Percentiles rank a stretch among this genome's conserved stretches.
phyloP scores from a whole-genome alignment of 2,329 filamentous ascomycete species.

The Orbilia ellipsospora region DNA sequence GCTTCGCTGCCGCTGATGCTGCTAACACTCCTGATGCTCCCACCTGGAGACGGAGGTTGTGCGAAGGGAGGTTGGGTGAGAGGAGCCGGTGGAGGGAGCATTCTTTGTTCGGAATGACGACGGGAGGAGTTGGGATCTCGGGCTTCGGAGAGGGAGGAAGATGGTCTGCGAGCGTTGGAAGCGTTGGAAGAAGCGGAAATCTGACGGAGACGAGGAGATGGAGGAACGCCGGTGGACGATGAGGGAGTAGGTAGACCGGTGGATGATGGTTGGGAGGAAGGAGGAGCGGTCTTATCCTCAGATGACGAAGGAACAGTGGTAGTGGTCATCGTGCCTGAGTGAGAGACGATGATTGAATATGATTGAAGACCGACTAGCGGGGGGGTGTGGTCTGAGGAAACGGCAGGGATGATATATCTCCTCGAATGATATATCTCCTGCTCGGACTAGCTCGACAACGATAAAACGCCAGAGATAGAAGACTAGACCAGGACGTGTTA shows the following conservation, averaged over 20 bases:
- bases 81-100: slow-evolving; percentile 55
- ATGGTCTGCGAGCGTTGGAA: slow-evolving; percentile 40
- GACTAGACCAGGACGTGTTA: slow-evolving; percentile 36
- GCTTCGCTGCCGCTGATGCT: slow-evolving; percentile 58
- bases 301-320: slow-evolving; percentile 32
- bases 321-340: slow-evolving; percentile 47
- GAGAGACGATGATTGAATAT: slow-evolving; percentile 11
- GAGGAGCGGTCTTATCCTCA: slow-evolving; percentile 32
- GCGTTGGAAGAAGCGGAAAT: slow-evolving; percentile 42
- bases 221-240: slow-evolving; percentile 23
- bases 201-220: slow-evolving; percentile 49
- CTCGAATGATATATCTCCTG: no score
- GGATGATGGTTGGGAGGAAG: slow-evolving; percentile 28
- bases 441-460: background rate
- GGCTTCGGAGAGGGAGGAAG: slow-evolving; percentile 48
- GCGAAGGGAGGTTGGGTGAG: slow-evolving; percentile 50
- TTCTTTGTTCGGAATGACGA: slow-evolving; percentile 51
- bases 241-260: slow-evolving; percentile 24
- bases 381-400: background rate
- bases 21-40: slow-evolving; percentile 53
- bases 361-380: background rate
- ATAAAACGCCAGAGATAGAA: slow-evolving; percentile 23
- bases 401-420: no score
- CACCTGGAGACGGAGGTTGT: slow-evolving; percentile 50
- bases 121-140: slow-evolving; percentile 45